Evolutionary conservation across 176 grass and related monocot genomes (phyloP).

Genomic region (Puccinellia tenuiflora): DNA sequence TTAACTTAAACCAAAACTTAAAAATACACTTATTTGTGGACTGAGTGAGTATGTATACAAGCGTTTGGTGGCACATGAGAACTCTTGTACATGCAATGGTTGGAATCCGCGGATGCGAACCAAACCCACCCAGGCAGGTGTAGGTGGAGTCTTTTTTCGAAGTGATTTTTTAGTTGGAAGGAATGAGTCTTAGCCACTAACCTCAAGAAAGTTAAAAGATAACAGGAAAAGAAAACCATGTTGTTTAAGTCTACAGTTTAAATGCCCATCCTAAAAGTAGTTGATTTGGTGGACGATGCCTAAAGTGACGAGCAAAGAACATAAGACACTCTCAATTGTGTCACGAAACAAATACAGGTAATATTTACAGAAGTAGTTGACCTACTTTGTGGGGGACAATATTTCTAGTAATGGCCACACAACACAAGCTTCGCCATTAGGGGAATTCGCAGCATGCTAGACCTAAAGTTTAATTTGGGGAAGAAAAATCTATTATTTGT

Average conservation of each 20-base stretch:
- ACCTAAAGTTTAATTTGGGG: too few relatives aligned
- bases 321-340: neutral
- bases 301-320: slow-evolving; percentile 26
- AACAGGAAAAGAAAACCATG: neutral
- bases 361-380: slow-evolving; percentile 36
- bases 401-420: slow-evolving; percentile 1
- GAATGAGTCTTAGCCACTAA: neutral
- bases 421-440: slow-evolving; percentile 17
- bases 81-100: neutral
- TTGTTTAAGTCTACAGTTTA: neutral
- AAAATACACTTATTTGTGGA: too few relatives aligned
- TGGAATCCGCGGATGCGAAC: neutral
- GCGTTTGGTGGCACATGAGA: neutral
- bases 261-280: neutral
- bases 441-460: too few relatives aligned
- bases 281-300: slow-evolving; percentile 2
- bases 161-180: neutral
- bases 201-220: neutral
- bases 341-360: slow-evolving; percentile 27
- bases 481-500: neutral
- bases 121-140: neutral
- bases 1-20: too few relatives aligned
- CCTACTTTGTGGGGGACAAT: slow-evolving; percentile 18
- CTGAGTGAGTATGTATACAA: too few relatives aligned
- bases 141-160: neutral